Evolutionary conservation across 305 asterid genomes (phyloP), one percentile per base, ranked within the genome.

Genomic region (Solanum hybrid): DNA sequence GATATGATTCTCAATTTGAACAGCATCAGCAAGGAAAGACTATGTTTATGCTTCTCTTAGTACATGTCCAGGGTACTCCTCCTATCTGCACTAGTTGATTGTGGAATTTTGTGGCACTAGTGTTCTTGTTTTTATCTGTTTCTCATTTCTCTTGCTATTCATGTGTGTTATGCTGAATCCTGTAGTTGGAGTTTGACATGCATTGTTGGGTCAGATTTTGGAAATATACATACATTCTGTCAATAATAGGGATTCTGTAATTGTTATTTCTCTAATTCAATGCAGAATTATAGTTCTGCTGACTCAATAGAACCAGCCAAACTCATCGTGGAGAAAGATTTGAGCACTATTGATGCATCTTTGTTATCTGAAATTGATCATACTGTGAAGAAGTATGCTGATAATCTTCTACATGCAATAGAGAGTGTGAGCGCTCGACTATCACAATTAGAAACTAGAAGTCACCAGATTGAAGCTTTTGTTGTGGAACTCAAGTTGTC

Each of bases 391-490:
- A 96, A 94, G 91, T 92, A 97, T 91, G 93, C 94, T 90, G 99
- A 97, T 91, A 94, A 90, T 91, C 92, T 97, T 91, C 89, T 95
- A 87, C 97, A 96, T 92, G 95, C 95, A 42, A 86, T 97, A 79
- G 99, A 96, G 82, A 92, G 94, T 79, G 92, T 96, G 90, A 95
- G 95, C 92, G 98, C 96, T 13, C 92, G 96, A 46, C 87, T 97
- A 88, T 92, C 99, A 4, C 98, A 97, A 91, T 91, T 97, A 94
- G 99, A 96, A 90, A 94, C 96, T 60, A 96, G 97, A 89, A 91
- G 94, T 88, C 94, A 94, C 79, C 94, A 92, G 90, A 92, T 97
- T 89, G 99, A 96, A 89, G 92, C 90, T 88, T 93, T 98, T 86
- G 91, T 96, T 88, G 99, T 96, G 90, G 98, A 97, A 90, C 91